phyloP scores from a whole-genome alignment of 2,329 filamentous ascomycete genomes.

The Colletotrichum eremochloae region DNA sequence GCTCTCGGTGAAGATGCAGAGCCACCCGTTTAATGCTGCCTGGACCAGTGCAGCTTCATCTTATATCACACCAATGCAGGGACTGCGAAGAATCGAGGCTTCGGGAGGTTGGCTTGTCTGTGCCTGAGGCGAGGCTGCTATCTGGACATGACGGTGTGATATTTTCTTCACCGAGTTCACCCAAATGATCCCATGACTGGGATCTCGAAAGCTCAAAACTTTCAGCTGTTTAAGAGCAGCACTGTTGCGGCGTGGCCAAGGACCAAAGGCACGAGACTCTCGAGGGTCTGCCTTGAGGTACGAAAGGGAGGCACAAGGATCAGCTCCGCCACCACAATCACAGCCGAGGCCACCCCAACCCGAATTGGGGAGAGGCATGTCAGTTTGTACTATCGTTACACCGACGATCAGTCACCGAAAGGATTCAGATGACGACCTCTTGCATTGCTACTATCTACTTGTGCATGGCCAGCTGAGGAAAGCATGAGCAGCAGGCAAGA shows the following conservation, averaged over 20 bases:
- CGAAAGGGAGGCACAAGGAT: slow-evolving; percentile 23
- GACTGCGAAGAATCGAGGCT: not conserved
- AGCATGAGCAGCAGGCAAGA: slow-evolving; percentile 1
- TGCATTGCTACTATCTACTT: slow-evolving; percentile 23
- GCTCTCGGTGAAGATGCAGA: slow-evolving; percentile 1
- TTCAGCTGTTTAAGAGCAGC: not conserved
- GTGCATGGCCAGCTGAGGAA: slow-evolving; percentile 4
- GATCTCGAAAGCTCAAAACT: not conserved
- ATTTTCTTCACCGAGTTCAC: not conserved
- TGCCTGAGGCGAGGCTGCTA: slow-evolving; percentile 26
- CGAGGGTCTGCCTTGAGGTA: not conserved
- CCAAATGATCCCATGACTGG: not conserved
- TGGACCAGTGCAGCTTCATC: slow-evolving; percentile 7
- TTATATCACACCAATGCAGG: not conserved
- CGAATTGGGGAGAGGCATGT: slow-evolving; percentile 23
- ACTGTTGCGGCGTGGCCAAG: not conserved
- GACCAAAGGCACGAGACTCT: not conserved
- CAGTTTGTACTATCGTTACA: not conserved
- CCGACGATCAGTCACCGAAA: slow-evolving; percentile 12
- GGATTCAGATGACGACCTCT: slow-evolving; percentile 25
- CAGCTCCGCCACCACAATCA: slow-evolving; percentile 28
- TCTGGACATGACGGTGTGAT: not conserved
- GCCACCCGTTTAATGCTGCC: slow-evolving; percentile 26
- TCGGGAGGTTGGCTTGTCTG: not conserved
- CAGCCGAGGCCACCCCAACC: not conserved